Percentiles rank a stretch among this genome's conserved stretches.
phyloP scores from a whole-genome alignment of 768 basidiomycete genomes.

The Collybia nuda region DNA sequence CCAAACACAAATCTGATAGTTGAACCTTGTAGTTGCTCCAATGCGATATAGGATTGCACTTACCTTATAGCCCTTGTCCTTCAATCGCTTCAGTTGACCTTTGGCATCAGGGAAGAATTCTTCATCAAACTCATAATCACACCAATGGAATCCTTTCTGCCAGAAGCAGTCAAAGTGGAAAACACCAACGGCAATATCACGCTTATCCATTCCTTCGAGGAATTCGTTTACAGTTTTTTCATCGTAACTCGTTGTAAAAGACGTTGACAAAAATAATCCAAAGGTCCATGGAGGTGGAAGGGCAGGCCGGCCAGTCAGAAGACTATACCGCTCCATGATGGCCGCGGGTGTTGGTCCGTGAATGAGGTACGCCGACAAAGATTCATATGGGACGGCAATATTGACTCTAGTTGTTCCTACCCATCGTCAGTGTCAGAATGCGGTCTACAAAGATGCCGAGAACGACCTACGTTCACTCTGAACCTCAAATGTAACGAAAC shows the following conservation, averaged over 20 bases:
- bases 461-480: conserved; percentile 35
- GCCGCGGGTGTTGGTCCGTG: conserved; percentile 32
- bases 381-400: conserved; percentile 38
- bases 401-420: conserved; percentile 25
- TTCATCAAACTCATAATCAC: conserved; percentile 45
- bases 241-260: conserved; percentile 45
- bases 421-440: background rate
- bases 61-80: conserved; percentile 39
- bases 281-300: conserved; percentile 51
- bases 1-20: conserved; percentile 24
- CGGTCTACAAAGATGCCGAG: conserved; percentile 10
- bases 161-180: conserved; percentile 51
- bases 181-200: conserved; percentile 37
- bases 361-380: conserved; percentile 38
- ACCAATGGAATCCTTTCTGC: conserved; percentile 36
- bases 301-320: conserved; percentile 37
- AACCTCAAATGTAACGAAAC: conserved; percentile 48
- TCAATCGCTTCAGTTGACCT: conserved; percentile 34
- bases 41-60: conserved; percentile 15
- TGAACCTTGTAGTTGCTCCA: background rate
- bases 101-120: conserved; percentile 43
- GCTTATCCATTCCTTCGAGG: conserved; percentile 41
- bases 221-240: conserved; percentile 43
- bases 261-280: conserved; percentile 48
- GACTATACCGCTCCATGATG: conserved; percentile 31